phyloP scores from a whole-genome alignment of 148 eudicot species.

The Simmondsia chinensis region DNA sequence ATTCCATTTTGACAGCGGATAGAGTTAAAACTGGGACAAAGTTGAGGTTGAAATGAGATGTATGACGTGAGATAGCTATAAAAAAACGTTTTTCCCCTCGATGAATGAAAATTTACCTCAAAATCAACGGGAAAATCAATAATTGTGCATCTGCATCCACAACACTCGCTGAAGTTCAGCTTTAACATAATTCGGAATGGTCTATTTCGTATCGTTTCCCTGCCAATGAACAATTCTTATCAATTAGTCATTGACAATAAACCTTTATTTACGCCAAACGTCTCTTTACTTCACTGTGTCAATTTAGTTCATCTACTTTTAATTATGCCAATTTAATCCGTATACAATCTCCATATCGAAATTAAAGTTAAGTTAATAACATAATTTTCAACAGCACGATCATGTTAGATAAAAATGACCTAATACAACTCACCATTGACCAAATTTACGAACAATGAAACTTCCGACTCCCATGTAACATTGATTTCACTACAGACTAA shows the following conservation, averaged over 20 bases:
- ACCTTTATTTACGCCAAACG: background rate
- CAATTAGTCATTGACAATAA: background rate
- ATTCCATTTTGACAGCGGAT: no score
- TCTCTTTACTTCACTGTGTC: background rate
- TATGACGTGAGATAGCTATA: background rate
- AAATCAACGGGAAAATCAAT: slow-evolving; percentile 37
- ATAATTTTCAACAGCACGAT: no score
- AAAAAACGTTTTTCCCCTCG: background rate
- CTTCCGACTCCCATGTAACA: no score
- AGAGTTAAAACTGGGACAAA: background rate
- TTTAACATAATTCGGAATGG: slow-evolving; percentile 28
- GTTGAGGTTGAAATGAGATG: background rate
- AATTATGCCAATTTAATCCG: no score
- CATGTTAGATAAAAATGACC: no score
- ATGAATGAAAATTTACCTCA: slow-evolving; percentile 35
- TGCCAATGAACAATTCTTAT: slow-evolving; percentile 4
- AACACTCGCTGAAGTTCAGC: slow-evolving; percentile 40
- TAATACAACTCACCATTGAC: no score
- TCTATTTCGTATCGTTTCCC: slow-evolving; percentile 32
- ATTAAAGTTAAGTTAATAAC: no score
- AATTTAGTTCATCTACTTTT: background rate
- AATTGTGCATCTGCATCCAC: slow-evolving; percentile 26
- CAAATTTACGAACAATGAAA: no score
- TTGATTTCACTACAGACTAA: no score
- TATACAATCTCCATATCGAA: no score